A percentile compares a stretch with the other conserved stretches of the same genome.
Evolutionary conservation across 1,284 basidiomycete genomes (phyloP).

Genomic region (Trichosporon ovoides): DNA sequence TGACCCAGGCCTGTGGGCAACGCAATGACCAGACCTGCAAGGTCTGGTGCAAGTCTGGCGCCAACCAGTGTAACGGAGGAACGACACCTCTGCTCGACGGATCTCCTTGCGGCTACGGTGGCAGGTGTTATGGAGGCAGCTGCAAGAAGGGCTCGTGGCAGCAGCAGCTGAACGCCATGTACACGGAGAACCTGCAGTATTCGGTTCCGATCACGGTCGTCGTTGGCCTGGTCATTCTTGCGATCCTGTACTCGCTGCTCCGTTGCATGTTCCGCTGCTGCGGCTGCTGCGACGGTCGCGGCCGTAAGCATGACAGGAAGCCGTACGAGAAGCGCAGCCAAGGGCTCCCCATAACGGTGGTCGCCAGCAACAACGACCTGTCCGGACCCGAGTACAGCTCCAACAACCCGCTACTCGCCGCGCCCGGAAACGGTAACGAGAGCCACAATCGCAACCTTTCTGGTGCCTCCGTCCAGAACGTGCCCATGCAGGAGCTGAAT

Average conservation of each 20-base stretch:
- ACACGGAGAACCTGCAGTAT: slow-evolving; percentile 69
- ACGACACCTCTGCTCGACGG: slow-evolving; percentile 74
- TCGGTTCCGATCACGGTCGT: slow-evolving; percentile 73
- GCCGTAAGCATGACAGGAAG: background rate
- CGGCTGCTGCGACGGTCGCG: background rate
- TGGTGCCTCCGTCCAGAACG: background rate
- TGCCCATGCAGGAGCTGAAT: background rate
- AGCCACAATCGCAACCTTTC: background rate
- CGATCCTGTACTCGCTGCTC: slow-evolving; percentile 16
- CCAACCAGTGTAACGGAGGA: slow-evolving; percentile 66
- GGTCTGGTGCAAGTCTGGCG: slow-evolving; percentile 61
- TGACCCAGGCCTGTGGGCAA: slow-evolving; percentile 63
- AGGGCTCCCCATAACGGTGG: background rate
- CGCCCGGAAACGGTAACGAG: background rate
- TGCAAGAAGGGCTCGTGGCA: slow-evolving; percentile 64
- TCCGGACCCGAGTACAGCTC: slow-evolving; percentile 2
- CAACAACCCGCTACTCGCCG: background rate
- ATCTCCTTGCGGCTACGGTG: slow-evolving; percentile 77
- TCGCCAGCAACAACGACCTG: slow-evolving; percentile 3
- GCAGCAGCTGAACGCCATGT: slow-evolving; percentile 64
- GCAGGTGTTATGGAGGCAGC: slow-evolving; percentile 60
- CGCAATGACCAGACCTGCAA: slow-evolving; percentile 64
- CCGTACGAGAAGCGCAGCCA: background rate
- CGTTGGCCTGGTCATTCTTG: slow-evolving; percentile 55
- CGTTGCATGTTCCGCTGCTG: slow-evolving; percentile 13